Evolutionary conservation across 139 green algal genomes (phyloP), one percentile per base, ranked within the genome.

Genomic region (Penium margaritaceum): DNA sequence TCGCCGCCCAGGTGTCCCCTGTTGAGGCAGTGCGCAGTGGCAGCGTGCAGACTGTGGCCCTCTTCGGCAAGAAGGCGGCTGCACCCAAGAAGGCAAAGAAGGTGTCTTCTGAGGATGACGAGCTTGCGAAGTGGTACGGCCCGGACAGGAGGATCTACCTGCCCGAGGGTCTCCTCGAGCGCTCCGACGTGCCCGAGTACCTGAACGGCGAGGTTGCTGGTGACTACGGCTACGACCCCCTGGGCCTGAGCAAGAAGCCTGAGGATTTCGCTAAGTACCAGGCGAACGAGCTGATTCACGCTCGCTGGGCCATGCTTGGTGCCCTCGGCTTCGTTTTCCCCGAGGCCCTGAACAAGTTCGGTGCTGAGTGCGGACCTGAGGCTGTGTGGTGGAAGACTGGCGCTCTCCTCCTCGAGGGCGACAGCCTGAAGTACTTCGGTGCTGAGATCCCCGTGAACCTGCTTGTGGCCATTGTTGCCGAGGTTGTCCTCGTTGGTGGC

Each of bases 251-350:
- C 17, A 72, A 78, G 53, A 78, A 82, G 67, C 51, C 32, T 7
- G 34, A 41, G 12, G 75, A 74, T 38, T 82, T 85, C 36, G 74
- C 41, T n/a, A 73, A 79, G 63, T 96, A 96, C 88, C 87, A 93
- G 64, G 92, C 96, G 84, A 73, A 90, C 65, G 94, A 99, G 89
- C 69, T 99, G 41, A 95, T 98, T 84, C 94, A 98, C 86, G 90
- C 89, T 19, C 87, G 94, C 75, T 99, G 94, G 94, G 94, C 93
- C 37, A 82, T 82, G 75, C 70, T 82, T 44, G 75, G 75, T 30
- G 75, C 69, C 43, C 54, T 35, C 36, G 75, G 75, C 9, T 68
- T 78, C 35, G 33, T 82, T 30, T 7, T 82, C 21, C 75, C 75
- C 33, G 75, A 82, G 63, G 75, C 69, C 58, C 65, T 82, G 32